Percentiles rank a stretch among this genome's conserved stretches.
Conservation (phyloP, 768 basidiomycete genomes). For the Neoboletus magnificus region DNA sequence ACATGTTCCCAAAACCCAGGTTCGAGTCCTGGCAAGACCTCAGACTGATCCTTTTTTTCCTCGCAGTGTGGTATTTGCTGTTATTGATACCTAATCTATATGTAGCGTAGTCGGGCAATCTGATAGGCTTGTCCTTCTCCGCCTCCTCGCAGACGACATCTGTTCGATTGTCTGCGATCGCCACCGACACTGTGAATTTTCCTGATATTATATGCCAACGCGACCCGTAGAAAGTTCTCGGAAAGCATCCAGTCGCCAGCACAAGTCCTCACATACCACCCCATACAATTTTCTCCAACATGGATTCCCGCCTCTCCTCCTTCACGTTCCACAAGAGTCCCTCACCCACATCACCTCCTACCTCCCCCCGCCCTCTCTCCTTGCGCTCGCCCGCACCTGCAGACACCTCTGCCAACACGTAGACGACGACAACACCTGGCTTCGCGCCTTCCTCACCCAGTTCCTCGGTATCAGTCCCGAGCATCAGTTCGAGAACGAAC, state of each 20-base stretch:
- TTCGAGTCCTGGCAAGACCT: conserved; percentile 29
- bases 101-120: background rate
- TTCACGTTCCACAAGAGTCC: conserved; percentile 59
- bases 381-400: conserved; percentile 54
- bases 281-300: conserved; percentile 36
- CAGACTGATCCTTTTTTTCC: background rate
- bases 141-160: conserved; percentile 19
- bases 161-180: conserved; percentile 24
- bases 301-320: conserved; percentile 49
- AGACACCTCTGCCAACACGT: conserved; percentile 57
- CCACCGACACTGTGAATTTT: conserved; percentile 5
- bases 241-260: conserved; percentile 33
- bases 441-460: conserved; percentile 66
- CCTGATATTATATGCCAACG: conserved; percentile 63
- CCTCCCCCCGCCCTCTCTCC: conserved; percentile 61
- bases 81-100: background rate
- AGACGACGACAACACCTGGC: conserved; percentile 78
- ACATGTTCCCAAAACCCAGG: conserved; percentile 25
- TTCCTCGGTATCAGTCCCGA: conserved; percentile 68
- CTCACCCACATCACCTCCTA: conserved; percentile 75
- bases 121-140: background rate
- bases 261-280: conserved; percentile 25
- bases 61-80: background rate
- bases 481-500: conserved; percentile 44
- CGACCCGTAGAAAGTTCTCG: conserved; percentile 42